phyloP scores from a whole-genome alignment of 805 yeast genomes.

The Clavispora santaluciae region DNA sequence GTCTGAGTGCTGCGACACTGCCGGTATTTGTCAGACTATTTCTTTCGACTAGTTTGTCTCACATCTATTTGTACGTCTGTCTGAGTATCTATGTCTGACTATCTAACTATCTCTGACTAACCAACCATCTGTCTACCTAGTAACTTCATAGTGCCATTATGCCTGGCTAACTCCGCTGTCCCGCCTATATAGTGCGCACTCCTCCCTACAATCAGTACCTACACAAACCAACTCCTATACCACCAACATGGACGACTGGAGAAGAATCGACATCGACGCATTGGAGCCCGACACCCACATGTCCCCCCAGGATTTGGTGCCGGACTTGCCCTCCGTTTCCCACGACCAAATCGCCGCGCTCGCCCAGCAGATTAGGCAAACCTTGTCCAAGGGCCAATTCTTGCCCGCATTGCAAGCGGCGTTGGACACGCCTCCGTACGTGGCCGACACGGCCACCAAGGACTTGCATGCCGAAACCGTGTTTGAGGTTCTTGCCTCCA shows the following conservation, averaged over 20 bases:
- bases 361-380: slow-evolving; percentile 54
- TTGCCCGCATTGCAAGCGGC: slow-evolving; percentile 59
- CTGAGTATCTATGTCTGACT: too few species aligned
- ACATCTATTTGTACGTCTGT: too few species aligned
- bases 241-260: slow-evolving; percentile 64
- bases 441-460: slow-evolving; percentile 59
- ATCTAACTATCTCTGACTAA: too few species aligned
- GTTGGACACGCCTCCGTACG: slow-evolving; percentile 77
- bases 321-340: slow-evolving; percentile 43
- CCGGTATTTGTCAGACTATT: too few species aligned
- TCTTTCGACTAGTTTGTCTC: too few species aligned
- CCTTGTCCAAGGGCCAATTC: slow-evolving; percentile 68
- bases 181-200: too few species aligned
- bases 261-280: slow-evolving; percentile 92
- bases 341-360: slow-evolving; percentile 49
- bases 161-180: too few species aligned
- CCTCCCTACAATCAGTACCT: too few species aligned
- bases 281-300: slow-evolving; percentile 77
- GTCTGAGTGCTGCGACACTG: too few species aligned
- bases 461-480: slow-evolving; percentile 43
- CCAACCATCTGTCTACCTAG: background rate
- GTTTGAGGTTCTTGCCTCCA: slow-evolving; percentile 57
- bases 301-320: slow-evolving; percentile 58
- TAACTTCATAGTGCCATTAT: background rate
- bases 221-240: background rate